Conservation (phyloP, 2,329 filamentous ascomycete species). For the Phaeosphaeriaceae sp. region DNA sequence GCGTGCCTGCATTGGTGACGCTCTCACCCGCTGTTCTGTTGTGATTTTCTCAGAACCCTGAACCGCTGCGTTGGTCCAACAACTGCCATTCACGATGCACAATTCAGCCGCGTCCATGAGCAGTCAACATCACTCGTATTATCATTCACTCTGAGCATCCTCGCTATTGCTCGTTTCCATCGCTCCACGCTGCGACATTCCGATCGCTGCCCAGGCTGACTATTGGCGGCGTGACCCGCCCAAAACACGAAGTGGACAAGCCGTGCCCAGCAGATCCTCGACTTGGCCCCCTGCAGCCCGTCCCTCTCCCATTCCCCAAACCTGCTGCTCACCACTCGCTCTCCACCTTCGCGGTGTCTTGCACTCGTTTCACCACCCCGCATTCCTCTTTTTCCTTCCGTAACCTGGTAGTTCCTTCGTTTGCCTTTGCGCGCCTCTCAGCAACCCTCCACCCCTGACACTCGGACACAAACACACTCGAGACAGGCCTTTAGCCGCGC, state of each 20-base stretch:
- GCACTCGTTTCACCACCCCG: slow-evolving; percentile 43
- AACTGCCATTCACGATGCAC: slow-evolving; percentile 6
- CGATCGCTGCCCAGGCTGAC: slow-evolving; percentile 24
- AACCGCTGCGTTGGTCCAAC: background rate
- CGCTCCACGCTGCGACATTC: slow-evolving; percentile 13
- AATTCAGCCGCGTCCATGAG: background rate
- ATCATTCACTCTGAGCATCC: slow-evolving; percentile 1
- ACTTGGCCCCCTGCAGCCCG: slow-evolving; percentile 30
- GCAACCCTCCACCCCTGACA: slow-evolving; percentile 26
- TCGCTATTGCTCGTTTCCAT: background rate
- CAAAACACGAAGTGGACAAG: slow-evolving; percentile 13
- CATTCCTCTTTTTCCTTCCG: slow-evolving; percentile 17
- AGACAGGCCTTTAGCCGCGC: slow-evolving; percentile 11
- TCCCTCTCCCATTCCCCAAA: slow-evolving; percentile 27
- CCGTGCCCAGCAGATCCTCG: slow-evolving; percentile 25
- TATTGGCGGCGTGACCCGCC: background rate
- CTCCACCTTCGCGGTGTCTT: slow-evolving; percentile 33
- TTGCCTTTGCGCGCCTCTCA: slow-evolving; percentile 15
- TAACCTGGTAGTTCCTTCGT: slow-evolving; percentile 17
- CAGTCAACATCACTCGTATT: slow-evolving; percentile 1
- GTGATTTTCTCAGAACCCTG: background rate
- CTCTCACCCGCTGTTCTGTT: background rate
- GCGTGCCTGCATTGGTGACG: slow-evolving; percentile 2
- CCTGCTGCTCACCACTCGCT: slow-evolving; percentile 20
- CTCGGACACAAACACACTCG: slow-evolving; percentile 17